Evolutionary conservation across 2,329 filamentous ascomycete species (phyloP).

Genomic region (Thelonectria discophora): DNA sequence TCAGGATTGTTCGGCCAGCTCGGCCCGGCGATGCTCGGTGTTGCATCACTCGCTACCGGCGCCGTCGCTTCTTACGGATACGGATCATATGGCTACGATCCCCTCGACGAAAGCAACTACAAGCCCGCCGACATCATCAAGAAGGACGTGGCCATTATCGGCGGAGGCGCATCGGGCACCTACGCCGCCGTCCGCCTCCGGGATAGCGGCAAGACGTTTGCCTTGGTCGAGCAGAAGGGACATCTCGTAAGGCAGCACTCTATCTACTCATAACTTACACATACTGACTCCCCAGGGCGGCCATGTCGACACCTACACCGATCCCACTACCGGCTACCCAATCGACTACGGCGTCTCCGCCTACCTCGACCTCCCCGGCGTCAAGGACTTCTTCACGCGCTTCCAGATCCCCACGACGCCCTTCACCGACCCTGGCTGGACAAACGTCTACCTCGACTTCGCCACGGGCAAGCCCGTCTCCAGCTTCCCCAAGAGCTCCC

Average conservation of each 20-base stretch:
- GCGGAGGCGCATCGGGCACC: conserved; percentile 7
- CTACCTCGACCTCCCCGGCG: neutral
- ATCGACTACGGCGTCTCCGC: conserved; percentile 6
- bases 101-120: neutral
- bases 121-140: neutral
- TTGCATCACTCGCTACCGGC: neutral
- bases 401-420: neutral
- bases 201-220: conserved; percentile 3
- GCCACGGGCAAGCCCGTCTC: neutral
- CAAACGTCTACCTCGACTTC: conserved; percentile 4
- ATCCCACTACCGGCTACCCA: conserved; percentile 7
- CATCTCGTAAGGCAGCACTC: conserved; percentile 15
- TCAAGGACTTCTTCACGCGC: neutral
- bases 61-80: neutral
- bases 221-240: conserved; percentile 8
- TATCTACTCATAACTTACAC: too few relatives aligned
- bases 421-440: neutral
- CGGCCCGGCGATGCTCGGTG: neutral
- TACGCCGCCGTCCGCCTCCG: conserved; percentile 12
- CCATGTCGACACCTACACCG: conserved; percentile 7
- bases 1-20: neutral
- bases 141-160: conserved; percentile 13
- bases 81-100: neutral
- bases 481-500: neutral
- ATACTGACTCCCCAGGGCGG: neutral